A percentile compares a stretch with the other conserved stretches of the same genome.
These are phyloP conservation scores for Garcia nutans DNA, from an alignment of 345 rosid genomes.

Conservation along the genomic window DNA sequence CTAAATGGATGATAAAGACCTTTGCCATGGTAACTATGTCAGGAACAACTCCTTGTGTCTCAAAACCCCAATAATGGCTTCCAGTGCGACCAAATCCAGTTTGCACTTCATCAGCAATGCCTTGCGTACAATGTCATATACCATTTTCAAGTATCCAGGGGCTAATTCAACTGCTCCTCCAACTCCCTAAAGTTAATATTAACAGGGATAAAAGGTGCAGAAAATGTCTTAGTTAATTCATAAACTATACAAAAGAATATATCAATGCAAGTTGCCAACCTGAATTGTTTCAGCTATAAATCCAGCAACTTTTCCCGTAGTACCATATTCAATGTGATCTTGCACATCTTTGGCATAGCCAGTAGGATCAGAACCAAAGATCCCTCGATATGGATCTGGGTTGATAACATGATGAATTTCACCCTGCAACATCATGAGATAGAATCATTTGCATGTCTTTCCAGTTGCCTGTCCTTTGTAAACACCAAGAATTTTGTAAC, in stretches of 20 bases:
- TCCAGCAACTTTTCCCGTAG: conserved; percentile 88
- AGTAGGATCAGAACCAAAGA: conserved; percentile 77
- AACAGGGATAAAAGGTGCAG: neutral
- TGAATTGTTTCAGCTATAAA: conserved; percentile 93
- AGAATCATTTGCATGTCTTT: neutral
- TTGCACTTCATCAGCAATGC: conserved; percentile 98
- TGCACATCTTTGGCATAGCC: conserved; percentile 82
- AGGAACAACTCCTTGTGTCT: conserved; percentile 89
- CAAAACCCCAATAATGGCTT: conserved; percentile 93
- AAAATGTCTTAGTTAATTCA: conserved; percentile 11
- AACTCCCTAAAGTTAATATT: conserved; percentile 51
- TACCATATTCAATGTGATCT: conserved; percentile 90
- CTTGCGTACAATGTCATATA: conserved; percentile 71
- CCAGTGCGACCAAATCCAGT: conserved; percentile 93
- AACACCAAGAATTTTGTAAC: neutral
- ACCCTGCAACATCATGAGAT: conserved; percentile 48
- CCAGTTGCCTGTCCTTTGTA: conserved; percentile 1
- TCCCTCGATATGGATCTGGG: conserved; percentile 87
- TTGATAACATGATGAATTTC: conserved; percentile 89
- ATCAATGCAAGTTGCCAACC: conserved; percentile 34
- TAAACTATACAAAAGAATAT: neutral
- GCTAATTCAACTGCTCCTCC: conserved; percentile 98
- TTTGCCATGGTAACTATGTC: conserved; percentile 99
- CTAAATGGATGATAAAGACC: conserved; percentile 35
- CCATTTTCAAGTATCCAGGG: conserved; percentile 81